Evolutionary conservation across 2,329 filamentous ascomycete genomes (phyloP), one percentile per base, ranked within the genome.

Genomic region (Trichophyton schoenleinii): DNA sequence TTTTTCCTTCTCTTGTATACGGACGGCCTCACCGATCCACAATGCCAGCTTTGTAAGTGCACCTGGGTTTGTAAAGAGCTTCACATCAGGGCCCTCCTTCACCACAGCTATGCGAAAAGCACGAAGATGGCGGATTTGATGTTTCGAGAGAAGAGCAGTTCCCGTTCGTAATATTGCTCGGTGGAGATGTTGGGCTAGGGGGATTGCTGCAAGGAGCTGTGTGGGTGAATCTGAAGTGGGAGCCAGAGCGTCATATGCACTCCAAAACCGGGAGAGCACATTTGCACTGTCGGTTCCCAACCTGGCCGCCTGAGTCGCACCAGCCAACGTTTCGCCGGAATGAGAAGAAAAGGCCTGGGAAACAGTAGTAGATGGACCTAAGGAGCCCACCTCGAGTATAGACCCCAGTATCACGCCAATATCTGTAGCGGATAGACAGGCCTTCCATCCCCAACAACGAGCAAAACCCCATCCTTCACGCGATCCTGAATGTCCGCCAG

Each of bases 381-480:
- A 70, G 2, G 72, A 71, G 9, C 94, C 92, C 31, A 97, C 91
- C 76, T 99, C 94, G 1, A 99, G 82, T 57, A 99, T 87, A 15
- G 92, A 91, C 59, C 91, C 91, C 20, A 97, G 83, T 34, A 97
- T 86, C 15, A 96, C 89, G n/a, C 89, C 90, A 0, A 96, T 90
- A 71, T 99, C 94, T 57, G 92, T 88, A 4, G 94, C 94, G 64
- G 89, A 95, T 28, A 97, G 79, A 58, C 92, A 96, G 0, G 91
- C 92, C 71, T 91, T 88, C 91, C 91, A 99, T 9, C 94, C 94
- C 94, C 94, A 99, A 71, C 90, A 95, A 62, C 91, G 83, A 18
- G 97, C 92, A 70, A 97, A 99, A 0, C 94, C 92, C 92, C 92
- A 97, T 9, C 91, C 91, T 72, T 96, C 91, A 70, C 92, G 92